Evolutionary conservation across 805 yeast species (phyloP), one percentile per base, ranked within the genome.

Genomic region (Huiozyma naganishii): DNA sequence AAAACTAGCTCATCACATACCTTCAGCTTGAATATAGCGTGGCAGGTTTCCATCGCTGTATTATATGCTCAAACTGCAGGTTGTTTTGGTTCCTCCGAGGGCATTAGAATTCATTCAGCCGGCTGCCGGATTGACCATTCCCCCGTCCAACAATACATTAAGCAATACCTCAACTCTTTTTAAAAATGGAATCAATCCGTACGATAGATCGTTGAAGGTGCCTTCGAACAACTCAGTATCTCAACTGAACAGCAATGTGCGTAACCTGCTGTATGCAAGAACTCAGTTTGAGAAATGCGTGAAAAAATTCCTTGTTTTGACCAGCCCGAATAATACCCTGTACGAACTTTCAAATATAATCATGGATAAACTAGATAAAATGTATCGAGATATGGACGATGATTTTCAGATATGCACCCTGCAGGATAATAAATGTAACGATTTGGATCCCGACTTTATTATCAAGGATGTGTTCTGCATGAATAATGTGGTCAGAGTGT

Each of bases 401-500:
- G 70, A 71, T 1, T 57, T 83, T 27, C 66, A 67, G 9, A 73
- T 84, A 37, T 64, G 70, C 10, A 73, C 74, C 38, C 61, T 85
- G 2, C 90, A 83, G 54, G 90, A 84, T 58, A 59, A 61, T 32
- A 72, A 76, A 46, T 72, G 71, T 43, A 82, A 88, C 51, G 94
- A 85, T 55, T 63, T 84, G 45, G 95, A 85, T 58, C 88, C 88
- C 0, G 94, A 83, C 46, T 84, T 78, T 49, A 48, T 59, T 4
- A 80, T 78, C 0, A 70, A 70, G 5, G 84, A 82, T 49, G 79
- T 83, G 5, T 82, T 84, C 52, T 75, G 71, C 43, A 59, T 62
- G 7, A 67, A 64, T 45, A 72, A 68, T 45, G 59, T 69, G 5
- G 70, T 77, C 7, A 59, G 72, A 30, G 77, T 74, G 2, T 45